These are phyloP conservation scores for Cystofilobasidium capitatum DNA, from an alignment of 768 basidiomycete genomes.

Conservation along the genomic window DNA sequence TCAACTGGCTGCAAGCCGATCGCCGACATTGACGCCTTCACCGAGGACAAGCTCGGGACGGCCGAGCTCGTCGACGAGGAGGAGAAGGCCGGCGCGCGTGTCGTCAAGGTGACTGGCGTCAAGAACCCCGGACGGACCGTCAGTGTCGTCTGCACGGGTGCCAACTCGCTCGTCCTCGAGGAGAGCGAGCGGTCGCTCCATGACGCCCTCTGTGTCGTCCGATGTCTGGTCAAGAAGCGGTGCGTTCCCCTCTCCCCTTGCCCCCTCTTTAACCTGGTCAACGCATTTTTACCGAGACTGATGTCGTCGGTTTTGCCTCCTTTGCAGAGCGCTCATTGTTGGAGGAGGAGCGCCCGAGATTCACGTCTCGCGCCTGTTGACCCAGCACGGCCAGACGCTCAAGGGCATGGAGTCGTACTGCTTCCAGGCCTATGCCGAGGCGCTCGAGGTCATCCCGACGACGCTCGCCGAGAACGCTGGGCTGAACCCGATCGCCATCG, in stretches of 20 bases:
- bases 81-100: constrained; percentile 69
- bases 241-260: constrained; percentile 40
- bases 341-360: constrained; percentile 70
- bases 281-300: neutral
- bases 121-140: constrained; percentile 92
- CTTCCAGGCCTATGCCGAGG: constrained; percentile 96
- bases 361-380: constrained; percentile 81
- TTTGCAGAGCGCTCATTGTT: constrained; percentile 22
- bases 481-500: constrained; percentile 92
- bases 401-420: constrained; percentile 99
- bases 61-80: constrained; percentile 92
- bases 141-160: constrained; percentile 87
- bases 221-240: constrained; percentile 98
- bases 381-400: constrained; percentile 81
- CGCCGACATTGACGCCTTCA: constrained; percentile 94
- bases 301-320: too few species aligned
- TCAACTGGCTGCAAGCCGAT: constrained; percentile 91
- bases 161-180: constrained; percentile 84
- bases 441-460: constrained; percentile 92
- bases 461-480: constrained; percentile 98
- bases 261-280: neutral
- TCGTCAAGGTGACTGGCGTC: constrained; percentile 87
- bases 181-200: constrained; percentile 96
- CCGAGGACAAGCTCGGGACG: constrained; percentile 93
- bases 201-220: constrained; percentile 96